Conservation (phyloP, 352 stramenopile species). For the Globisporangium yorkense region DNA sequence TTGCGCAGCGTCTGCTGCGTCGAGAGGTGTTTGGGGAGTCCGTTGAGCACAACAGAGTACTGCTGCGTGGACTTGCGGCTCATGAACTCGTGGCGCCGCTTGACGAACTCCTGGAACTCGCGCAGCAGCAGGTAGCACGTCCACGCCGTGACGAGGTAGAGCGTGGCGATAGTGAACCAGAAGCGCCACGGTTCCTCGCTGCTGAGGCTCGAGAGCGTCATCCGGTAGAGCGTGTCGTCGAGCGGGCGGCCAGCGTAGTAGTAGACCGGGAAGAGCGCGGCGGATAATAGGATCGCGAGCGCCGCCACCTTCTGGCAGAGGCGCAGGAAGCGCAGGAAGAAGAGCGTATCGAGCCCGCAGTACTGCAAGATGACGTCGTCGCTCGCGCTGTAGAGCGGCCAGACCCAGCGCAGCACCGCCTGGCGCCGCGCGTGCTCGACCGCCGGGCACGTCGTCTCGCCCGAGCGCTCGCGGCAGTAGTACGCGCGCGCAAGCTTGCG, state of each 20-base stretch:
- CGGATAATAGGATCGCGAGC: constrained; percentile 52
- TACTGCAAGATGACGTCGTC: constrained; percentile 48
- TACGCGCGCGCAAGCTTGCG: constrained; percentile 56
- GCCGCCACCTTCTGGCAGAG: constrained; percentile 67
- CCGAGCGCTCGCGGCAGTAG: constrained; percentile 61
- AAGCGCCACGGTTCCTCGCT: too few relatives aligned
- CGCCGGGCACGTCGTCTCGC: constrained; percentile 41
- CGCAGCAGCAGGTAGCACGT: constrained; percentile 22
- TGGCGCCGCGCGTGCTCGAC: constrained; percentile 30
- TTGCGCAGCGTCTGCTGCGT: constrained; percentile 74
- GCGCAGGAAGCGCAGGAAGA: constrained; percentile 70
- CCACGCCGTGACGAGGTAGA: constrained; percentile 23
- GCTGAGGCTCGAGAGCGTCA: too few relatives aligned
- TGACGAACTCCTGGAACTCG: constrained; percentile 72
- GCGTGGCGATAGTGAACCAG: too few relatives aligned
- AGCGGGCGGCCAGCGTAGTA: constrained; percentile 30
- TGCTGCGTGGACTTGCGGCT: constrained; percentile 52
- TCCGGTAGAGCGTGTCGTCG: too few relatives aligned
- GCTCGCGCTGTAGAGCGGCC: constrained; percentile 42
- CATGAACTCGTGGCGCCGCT: constrained; percentile 74
- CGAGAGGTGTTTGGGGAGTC: constrained; percentile 60
- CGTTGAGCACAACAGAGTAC: constrained; percentile 24
- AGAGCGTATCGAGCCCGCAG: constrained; percentile 77
- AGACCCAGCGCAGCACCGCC: constrained; percentile 49
- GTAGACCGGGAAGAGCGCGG: constrained; percentile 73